Conservation (phyloP, 805 yeast species). For the Ogataea philodendri region DNA sequence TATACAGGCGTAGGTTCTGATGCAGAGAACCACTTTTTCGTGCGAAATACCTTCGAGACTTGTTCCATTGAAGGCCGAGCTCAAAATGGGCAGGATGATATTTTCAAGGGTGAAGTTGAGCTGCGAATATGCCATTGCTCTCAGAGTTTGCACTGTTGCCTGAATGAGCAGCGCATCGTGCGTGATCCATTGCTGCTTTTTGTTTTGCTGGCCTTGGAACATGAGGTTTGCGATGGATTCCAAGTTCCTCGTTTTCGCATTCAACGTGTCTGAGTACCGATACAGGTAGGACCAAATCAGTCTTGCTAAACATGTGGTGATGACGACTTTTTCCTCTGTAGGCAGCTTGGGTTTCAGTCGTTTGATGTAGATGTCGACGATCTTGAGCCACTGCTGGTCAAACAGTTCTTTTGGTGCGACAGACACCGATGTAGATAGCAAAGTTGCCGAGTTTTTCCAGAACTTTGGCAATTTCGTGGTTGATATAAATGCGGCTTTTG, state of each 20-base stretch:
- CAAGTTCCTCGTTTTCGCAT: slow-evolving; percentile 77
- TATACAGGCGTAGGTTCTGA: slow-evolving; percentile 69
- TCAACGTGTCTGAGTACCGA: slow-evolving; percentile 83
- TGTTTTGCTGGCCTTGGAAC: slow-evolving; percentile 42
- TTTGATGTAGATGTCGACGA: slow-evolving; percentile 61
- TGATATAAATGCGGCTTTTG: slow-evolving; percentile 45
- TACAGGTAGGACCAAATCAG: slow-evolving; percentile 87
- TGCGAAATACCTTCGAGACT: slow-evolving; percentile 61
- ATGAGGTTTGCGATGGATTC: slow-evolving; percentile 63
- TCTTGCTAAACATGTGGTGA: slow-evolving; percentile 66
- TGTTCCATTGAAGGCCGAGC: slow-evolving; percentile 54
- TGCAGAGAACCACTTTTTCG: slow-evolving; percentile 68
- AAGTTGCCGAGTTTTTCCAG: slow-evolving; percentile 67
- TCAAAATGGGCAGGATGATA: slow-evolving; percentile 67
- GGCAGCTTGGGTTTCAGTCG: slow-evolving; percentile 61
- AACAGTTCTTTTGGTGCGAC: slow-evolving; percentile 81
- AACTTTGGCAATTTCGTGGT: slow-evolving; percentile 42
- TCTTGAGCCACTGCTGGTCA: slow-evolving; percentile 62
- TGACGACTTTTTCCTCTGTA: slow-evolving; percentile 50
- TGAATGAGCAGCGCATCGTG: slow-evolving; percentile 60
- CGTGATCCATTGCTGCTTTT: slow-evolving; percentile 75
- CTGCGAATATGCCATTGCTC: slow-evolving; percentile 76
- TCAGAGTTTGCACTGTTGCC: slow-evolving; percentile 68
- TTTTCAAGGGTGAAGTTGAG: slow-evolving; percentile 78
- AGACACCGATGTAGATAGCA: slow-evolving; percentile 71